Conservation (phyloP, 2,329 filamentous ascomycete species). For the Aspergillus sp. region DNA sequence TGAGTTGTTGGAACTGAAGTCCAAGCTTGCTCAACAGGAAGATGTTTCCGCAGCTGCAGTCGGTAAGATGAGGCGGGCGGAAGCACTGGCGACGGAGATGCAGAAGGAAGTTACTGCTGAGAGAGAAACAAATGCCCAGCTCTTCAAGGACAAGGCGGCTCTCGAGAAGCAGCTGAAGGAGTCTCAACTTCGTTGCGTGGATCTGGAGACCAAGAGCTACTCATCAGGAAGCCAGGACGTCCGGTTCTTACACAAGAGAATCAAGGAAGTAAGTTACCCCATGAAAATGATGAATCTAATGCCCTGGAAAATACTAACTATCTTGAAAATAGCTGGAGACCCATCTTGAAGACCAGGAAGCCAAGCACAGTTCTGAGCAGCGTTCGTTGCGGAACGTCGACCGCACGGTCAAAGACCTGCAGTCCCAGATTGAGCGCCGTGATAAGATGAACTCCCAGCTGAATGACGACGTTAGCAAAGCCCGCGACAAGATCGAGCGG, state of each 20-base stretch:
- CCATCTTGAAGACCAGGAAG: constrained; percentile 81
- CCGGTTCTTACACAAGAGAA: constrained; percentile 87
- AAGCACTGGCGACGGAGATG: constrained; percentile 81
- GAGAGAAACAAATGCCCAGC: constrained; percentile 74
- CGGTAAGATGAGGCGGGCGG: constrained; percentile 94
- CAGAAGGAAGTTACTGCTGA: constrained; percentile 90
- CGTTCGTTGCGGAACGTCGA: constrained; percentile 90
- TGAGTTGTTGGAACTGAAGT: constrained; percentile 86
- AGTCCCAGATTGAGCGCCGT: constrained; percentile 87
- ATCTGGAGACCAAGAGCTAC: constrained; percentile 96
- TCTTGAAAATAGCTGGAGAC: constrained; percentile 69
- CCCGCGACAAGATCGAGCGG: constrained; percentile 87
- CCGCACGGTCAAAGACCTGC: constrained; percentile 88
- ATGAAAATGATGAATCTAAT: no score
- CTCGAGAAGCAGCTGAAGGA: constrained; percentile 91
- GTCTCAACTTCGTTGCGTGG: constrained; percentile 83
- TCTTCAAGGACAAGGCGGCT: constrained; percentile 86
- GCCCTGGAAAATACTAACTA: constrained; percentile 22
- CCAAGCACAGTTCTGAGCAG: constrained; percentile 75
- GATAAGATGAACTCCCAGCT: constrained; percentile 83
- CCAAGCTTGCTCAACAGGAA: constrained; percentile 85
- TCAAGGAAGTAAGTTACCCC: constrained; percentile 76
- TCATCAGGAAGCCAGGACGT: constrained; percentile 93
- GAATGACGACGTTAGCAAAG: constrained; percentile 78
- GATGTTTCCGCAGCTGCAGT: constrained; percentile 89